Evolutionary conservation across 768 basidiomycete genomes (phyloP), one percentile per base, ranked within the genome.

Genomic region (Termitomyces sp.): DNA sequence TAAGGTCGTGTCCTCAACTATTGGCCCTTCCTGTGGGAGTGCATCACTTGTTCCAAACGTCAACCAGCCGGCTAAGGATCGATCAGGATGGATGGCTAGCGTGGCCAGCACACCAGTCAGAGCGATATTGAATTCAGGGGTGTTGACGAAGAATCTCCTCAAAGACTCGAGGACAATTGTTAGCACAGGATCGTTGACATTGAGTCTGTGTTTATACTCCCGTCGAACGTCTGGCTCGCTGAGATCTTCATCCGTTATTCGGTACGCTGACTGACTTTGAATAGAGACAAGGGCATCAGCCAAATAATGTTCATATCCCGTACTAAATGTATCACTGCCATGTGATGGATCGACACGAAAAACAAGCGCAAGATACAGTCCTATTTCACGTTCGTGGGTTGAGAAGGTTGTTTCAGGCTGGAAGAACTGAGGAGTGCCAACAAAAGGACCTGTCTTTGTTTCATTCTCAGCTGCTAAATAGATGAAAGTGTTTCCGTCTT

Each of bases 11-110:
- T 52, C 65, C 12, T 70, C 52, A 36, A 24, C 45, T 56, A 57
- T 27, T 44, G 61, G 45, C 56, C n/a, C 51, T 30, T 63, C 37
- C 40, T 55, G 62, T 14, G 60, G 68, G 8, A 64, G 60, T 16
- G 67, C 62, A 12, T 88, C 82, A 53, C 72, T 77, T 5, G 74
- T 60, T 13, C 79, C 79, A 67, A 91, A 91, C 1, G 92, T 87
- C 46, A 97, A 69, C 95, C 95, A 98, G 1, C 95, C 94, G 0
- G 88, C 84, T 26, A 97, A 76, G 2, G 91, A 92, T 7, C 95
- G 83, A 67, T 91, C 80, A 4, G 95, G 92, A 67, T 93, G 91
- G n/a, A 87, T 75, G 0, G 93, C 92, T 18, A 98, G 74, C 12
- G 86, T 83, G 3, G 91, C 86, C 34, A 97, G 73, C 4, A 88